Evolutionary conservation across 2,329 filamentous ascomycete genomes (phyloP).

Genomic region (Ascochyta rabiei): DNA sequence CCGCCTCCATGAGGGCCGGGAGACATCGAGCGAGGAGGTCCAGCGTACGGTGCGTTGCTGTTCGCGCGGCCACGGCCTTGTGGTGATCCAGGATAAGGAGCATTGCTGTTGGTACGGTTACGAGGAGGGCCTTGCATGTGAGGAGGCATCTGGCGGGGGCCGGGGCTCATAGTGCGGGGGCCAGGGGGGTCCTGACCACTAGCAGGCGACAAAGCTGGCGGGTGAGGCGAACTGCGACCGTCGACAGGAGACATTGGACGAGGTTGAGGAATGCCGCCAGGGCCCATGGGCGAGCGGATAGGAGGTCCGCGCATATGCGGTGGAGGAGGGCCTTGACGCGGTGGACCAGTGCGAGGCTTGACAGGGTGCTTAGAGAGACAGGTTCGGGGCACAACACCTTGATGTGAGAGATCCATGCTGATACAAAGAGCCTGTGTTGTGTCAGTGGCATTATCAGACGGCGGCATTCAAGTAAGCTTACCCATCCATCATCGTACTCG

Average conservation of each 20-base stretch:
- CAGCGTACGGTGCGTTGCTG: conserved; percentile 47
- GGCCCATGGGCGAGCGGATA: conserved; percentile 39
- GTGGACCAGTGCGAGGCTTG: conserved; percentile 72
- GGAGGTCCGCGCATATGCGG: conserved; percentile 42
- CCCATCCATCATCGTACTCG: conserved; percentile 98
- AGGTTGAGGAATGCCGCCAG: conserved; percentile 39
- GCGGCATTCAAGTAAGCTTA: conserved; percentile 57
- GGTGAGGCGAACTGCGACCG: conserved; percentile 53
- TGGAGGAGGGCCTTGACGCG: conserved; percentile 60
- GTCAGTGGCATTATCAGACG: conserved; percentile 22
- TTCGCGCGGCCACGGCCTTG: conserved; percentile 39
- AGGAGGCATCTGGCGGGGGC: conserved; percentile 41
- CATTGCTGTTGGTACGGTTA: conserved; percentile 47
- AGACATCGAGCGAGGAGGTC: conserved; percentile 46
- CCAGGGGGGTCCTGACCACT: conserved; percentile 39
- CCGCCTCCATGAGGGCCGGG: conserved; percentile 48
- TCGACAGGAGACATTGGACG: conserved; percentile 54
- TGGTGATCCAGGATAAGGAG: conserved; percentile 35
- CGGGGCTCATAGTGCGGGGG: conserved; percentile 41
- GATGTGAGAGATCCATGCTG: conserved; percentile 84
- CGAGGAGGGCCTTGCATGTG: conserved; percentile 32
- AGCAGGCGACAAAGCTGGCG: conserved; percentile 52
- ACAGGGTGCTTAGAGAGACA: conserved; percentile 92
- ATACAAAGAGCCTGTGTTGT: conserved; percentile 78
- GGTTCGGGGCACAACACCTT: conserved; percentile 92